phyloP scores from a whole-genome alignment of 2,329 filamentous ascomycete genomes.

The Stemphylium lycopersici region DNA sequence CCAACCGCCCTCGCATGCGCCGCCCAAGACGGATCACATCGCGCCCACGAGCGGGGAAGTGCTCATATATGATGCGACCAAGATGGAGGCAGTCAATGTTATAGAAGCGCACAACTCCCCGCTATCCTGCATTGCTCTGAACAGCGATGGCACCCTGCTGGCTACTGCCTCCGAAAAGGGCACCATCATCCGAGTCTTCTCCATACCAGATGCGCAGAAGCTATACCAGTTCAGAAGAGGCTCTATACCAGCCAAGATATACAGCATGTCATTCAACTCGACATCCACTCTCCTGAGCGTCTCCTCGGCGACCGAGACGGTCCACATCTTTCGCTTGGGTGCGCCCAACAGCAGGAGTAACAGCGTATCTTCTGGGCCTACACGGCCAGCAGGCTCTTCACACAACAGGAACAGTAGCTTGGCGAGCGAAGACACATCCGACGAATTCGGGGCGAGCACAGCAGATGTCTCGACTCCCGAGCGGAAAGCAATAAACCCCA shows the following conservation, averaged over 20 bases:
- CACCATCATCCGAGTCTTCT: conserved; percentile 96
- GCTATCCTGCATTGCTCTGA: conserved; percentile 86
- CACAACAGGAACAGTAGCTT: conserved; percentile 53
- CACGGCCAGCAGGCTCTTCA: conserved; percentile 29
- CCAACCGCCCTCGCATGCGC: conserved; percentile 77
- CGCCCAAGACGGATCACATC: conserved; percentile 75
- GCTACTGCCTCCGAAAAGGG: conserved; percentile 97
- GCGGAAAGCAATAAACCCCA: conserved; percentile 65
- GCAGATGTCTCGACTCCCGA: conserved; percentile 38
- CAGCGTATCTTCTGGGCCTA: conserved; percentile 39
- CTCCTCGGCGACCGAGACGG: conserved; percentile 93
- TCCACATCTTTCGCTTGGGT: conserved; percentile 88
- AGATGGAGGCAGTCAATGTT: conserved; percentile 91
- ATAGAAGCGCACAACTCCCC: conserved; percentile 94
- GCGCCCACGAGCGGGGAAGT: conserved; percentile 89
- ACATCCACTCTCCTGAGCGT: conserved; percentile 92
- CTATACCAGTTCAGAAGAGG: conserved; percentile 95
- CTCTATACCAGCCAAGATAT: conserved; percentile 94
- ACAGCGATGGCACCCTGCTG: conserved; percentile 87
- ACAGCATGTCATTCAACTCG: conserved; percentile 98
- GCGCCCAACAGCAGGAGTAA: conserved; percentile 43
- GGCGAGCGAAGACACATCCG: conserved; percentile 44
- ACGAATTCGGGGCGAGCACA: conserved; percentile 52
- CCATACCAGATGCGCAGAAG: conserved; percentile 87
- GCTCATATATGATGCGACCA: conserved; percentile 87